Evolutionary conservation across 257 asterid species (phyloP).

Genomic region (Penstemon eatonii): DNA sequence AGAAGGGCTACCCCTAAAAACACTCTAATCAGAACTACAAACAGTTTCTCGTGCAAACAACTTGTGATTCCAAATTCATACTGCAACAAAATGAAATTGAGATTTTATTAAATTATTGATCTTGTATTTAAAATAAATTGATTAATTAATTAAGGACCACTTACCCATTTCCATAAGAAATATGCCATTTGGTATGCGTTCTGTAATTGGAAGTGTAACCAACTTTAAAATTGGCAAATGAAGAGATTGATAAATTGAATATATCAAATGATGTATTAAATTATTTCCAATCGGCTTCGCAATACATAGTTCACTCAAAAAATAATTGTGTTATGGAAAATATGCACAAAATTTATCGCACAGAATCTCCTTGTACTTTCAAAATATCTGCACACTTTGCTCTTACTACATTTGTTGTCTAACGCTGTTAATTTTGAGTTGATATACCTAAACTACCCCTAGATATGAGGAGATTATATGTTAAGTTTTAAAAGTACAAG

Average conservation of each 20-base stretch:
- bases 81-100: slow-evolving; percentile 37
- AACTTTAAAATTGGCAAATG: too few species aligned
- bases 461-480: too few species aligned
- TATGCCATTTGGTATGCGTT: slow-evolving; percentile 78
- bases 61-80: slow-evolving; percentile 55
- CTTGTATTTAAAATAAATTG: background rate
- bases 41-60: slow-evolving; percentile 60
- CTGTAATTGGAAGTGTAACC: slow-evolving; percentile 31
- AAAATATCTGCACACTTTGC: too few species aligned
- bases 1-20: slow-evolving; percentile 57
- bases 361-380: too few species aligned
- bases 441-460: too few species aligned
- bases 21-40: slow-evolving; percentile 43
- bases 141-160: background rate
- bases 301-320: too few species aligned
- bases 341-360: too few species aligned
- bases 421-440: too few species aligned
- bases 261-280: background rate
- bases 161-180: slow-evolving; percentile 70
- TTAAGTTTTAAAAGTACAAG: too few species aligned
- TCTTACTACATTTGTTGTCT: too few species aligned
- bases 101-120: background rate
- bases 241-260: background rate
- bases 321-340: too few species aligned
- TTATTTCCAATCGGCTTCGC: too few species aligned